These are phyloP conservation scores for Linderniella brevidens DNA, from an alignment of 257 asterid species.

Conservation along the genomic window DNA sequence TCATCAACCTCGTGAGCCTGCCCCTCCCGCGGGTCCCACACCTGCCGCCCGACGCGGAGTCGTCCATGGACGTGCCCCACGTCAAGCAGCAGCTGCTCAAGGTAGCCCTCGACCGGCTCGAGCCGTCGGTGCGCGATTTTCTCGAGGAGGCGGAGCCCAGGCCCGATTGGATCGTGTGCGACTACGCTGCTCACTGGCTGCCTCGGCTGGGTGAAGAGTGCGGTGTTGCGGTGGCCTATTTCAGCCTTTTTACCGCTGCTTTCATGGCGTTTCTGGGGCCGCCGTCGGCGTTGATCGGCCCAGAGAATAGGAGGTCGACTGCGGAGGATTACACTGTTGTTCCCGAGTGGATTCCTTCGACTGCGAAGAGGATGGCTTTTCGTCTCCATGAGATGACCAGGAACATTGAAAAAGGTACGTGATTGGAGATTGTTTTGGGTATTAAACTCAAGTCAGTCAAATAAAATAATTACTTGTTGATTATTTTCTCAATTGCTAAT, in stretches of 20 bases:
- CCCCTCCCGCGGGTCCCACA: slow-evolving; percentile 34
- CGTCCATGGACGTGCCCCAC: slow-evolving; percentile 77
- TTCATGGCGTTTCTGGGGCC: slow-evolving; percentile 56
- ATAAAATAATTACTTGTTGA: too few species aligned
- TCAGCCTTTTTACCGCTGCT: slow-evolving; percentile 69
- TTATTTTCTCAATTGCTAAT: too few species aligned
- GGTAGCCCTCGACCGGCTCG: slow-evolving; percentile 53
- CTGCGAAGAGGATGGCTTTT: slow-evolving; percentile 22
- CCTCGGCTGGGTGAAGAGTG: slow-evolving; percentile 28
- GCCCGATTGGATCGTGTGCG: slow-evolving; percentile 71
- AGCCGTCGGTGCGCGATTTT: slow-evolving; percentile 27
- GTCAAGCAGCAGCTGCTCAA: slow-evolving; percentile 51
- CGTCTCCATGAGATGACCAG: slow-evolving; percentile 44
- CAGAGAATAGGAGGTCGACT: slow-evolving; percentile 15
- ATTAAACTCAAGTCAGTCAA: neutral
- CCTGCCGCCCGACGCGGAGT: slow-evolving; percentile 51
- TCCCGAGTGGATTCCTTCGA: slow-evolving; percentile 62
- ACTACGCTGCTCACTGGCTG: slow-evolving; percentile 76
- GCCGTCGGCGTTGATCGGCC: slow-evolving; percentile 23
- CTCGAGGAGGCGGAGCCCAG: slow-evolving; percentile 34
- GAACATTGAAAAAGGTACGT: slow-evolving; percentile 37
- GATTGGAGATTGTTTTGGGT: neutral
- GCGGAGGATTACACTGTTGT: slow-evolving; percentile 43
- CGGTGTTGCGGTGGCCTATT: slow-evolving; percentile 29
- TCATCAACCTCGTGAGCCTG: slow-evolving; percentile 26